Percentiles rank a stretch among this genome's conserved stretches.
These are phyloP conservation scores for Paraconiothyrium brasiliense DNA, from an alignment of 2,329 filamentous ascomycete species.

Conservation along the genomic window DNA sequence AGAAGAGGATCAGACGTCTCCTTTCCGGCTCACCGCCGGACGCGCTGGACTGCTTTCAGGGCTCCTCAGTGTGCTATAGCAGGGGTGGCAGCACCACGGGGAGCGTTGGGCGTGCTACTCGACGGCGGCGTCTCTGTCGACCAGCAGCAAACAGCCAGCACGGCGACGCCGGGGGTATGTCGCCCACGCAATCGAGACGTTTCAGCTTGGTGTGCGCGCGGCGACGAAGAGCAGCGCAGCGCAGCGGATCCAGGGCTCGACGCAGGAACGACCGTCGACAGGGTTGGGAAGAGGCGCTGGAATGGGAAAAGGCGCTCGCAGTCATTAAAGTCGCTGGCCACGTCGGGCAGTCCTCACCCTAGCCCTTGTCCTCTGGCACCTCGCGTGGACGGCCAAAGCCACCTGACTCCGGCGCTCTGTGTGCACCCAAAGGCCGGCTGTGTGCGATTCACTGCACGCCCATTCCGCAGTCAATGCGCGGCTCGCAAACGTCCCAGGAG, in stretches of 20 bases:
- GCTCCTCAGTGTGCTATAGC: conserved; percentile 12
- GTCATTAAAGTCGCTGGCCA: conserved; percentile 10
- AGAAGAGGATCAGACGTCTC: conserved; percentile 1
- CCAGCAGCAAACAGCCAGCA: conserved; percentile 13
- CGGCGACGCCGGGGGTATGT: conserved; percentile 7
- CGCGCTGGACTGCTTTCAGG: conserved; percentile 14
- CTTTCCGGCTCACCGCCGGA: conserved; percentile 25
- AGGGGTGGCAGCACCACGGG: conserved; percentile 4
- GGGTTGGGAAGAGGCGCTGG: conserved; percentile 12
- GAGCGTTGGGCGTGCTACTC: background rate
- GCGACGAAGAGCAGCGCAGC: background rate
- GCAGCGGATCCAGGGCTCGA: conserved; percentile 11
- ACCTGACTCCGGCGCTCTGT: background rate
- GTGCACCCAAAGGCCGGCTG: background rate
- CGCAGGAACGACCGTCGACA: conserved; percentile 11
- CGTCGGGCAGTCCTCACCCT: conserved; percentile 20
- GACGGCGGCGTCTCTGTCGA: background rate
- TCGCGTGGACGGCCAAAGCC: conserved; percentile 1
- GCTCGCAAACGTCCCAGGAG: background rate
- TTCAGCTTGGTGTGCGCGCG: conserved; percentile 23
- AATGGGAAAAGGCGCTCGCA: conserved; percentile 21
- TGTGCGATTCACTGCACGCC: background rate
- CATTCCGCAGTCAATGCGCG: conserved; percentile 1
- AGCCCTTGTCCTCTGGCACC: background rate
- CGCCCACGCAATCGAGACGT: conserved; percentile 19